A percentile compares a stretch with the other conserved stretches of the same genome.
These are phyloP conservation scores for Isatis lusitanica DNA, from an alignment of 441 rosid species.

Conservation along the genomic window DNA sequence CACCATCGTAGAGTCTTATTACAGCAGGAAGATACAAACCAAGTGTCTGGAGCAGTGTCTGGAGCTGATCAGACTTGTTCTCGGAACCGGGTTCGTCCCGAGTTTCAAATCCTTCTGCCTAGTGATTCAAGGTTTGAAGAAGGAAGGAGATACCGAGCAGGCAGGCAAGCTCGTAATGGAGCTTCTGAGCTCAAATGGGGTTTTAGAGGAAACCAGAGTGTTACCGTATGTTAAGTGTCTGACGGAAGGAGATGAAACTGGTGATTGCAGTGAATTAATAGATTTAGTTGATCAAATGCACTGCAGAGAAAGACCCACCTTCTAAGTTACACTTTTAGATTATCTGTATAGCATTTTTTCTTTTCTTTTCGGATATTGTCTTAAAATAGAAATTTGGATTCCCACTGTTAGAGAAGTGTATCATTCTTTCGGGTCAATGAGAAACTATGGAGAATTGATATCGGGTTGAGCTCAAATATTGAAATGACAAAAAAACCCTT, in stretches of 20 bases:
- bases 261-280: conserved; percentile 32
- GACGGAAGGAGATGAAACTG: conserved; percentile 35
- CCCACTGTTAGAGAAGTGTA: neutral
- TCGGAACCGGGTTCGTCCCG: conserved; percentile 39
- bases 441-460: neutral
- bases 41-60: conserved; percentile 39
- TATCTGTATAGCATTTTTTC: conserved; percentile 12
- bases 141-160: conserved; percentile 35
- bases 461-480: neutral
- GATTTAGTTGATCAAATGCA: conserved; percentile 31
- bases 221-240: conserved; percentile 42
- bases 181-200: conserved; percentile 36
- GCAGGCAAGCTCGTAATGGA: conserved; percentile 41
- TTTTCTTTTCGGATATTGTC: neutral
- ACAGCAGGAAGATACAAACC: conserved; percentile 29
- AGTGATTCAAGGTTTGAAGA: conserved; percentile 40
- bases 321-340: conserved; percentile 5
- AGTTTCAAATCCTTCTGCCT: conserved; percentile 40
- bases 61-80: conserved; percentile 35
- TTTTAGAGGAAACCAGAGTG: conserved; percentile 30
- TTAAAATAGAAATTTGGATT: neutral
- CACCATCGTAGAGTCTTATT: conserved; percentile 37
- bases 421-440: neutral
- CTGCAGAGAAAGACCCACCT: conserved; percentile 23
- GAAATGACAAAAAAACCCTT: conserved; percentile 29